Conservation (phyloP, 441 rosid species). For the Euphorbia celastroides region DNA sequence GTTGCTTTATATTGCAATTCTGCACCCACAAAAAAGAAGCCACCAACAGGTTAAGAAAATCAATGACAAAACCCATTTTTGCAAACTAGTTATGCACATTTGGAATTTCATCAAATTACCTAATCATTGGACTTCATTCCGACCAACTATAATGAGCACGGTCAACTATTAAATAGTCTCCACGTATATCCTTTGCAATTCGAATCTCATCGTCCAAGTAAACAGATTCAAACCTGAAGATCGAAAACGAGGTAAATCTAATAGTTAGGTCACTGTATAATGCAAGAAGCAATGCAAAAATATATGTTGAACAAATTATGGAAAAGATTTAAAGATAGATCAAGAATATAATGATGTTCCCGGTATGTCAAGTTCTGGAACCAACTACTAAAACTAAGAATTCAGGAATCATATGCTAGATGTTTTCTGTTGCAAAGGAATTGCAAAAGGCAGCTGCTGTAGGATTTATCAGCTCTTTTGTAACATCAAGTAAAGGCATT, state of each 20-base stretch:
- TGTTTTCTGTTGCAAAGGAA: not conserved
- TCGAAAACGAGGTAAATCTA: not conserved
- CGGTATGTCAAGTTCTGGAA: not conserved
- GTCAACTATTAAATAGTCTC: constrained; percentile 5
- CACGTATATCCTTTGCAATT: constrained; percentile 5
- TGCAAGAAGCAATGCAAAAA: not conserved
- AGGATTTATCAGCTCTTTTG: not conserved
- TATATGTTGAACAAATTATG: too few relatives aligned
- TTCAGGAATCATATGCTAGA: not conserved
- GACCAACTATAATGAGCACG: not conserved
- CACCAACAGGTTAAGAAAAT: not conserved
- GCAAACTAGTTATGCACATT: not conserved
- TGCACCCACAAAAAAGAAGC: not conserved
- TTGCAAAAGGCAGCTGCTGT: not conserved
- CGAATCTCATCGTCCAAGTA: constrained; percentile 6
- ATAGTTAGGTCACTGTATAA: not conserved
- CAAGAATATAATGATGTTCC: not conserved
- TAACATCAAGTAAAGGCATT: not conserved
- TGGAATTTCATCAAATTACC: not conserved
- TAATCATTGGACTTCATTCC: not conserved
- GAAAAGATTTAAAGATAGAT: not conserved
- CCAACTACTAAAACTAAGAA: not conserved
- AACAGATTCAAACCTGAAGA: constrained; percentile 13
- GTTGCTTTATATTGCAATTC: not conserved
- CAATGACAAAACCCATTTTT: not conserved